A percentile compares a stretch with the other conserved stretches of the same genome.
phyloP scores from a whole-genome alignment of 2,329 filamentous ascomycete genomes.

The Madurella mycetomatis region DNA sequence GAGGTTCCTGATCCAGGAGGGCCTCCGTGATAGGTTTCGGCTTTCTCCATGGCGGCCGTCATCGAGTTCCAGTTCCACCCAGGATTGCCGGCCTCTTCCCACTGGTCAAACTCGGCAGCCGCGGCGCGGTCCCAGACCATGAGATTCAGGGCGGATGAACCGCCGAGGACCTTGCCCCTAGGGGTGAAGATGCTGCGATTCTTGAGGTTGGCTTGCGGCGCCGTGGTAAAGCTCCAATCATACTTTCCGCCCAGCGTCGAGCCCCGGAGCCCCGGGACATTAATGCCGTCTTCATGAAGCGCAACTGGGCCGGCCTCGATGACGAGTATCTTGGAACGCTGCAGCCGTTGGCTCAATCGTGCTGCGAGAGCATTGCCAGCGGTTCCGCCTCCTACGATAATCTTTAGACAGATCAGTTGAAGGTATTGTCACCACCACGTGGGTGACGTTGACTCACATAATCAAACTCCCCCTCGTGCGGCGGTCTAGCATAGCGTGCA shows the following conservation, averaged over 20 bases:
- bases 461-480: not conserved
- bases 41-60: constrained; percentile 24
- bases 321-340: constrained; percentile 11
- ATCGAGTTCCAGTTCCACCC: constrained; percentile 28
- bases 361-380: constrained; percentile 1
- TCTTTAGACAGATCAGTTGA: not conserved
- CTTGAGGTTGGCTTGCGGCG: constrained; percentile 38
- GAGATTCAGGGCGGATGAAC: constrained; percentile 44
- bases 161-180: constrained; percentile 46
- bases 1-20: constrained; percentile 15
- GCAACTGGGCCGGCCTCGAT: constrained; percentile 32
- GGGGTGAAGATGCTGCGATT: constrained; percentile 39
- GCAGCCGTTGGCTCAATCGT: constrained; percentile 4
- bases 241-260: constrained; percentile 26
- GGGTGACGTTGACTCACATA: not conserved
- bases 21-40: constrained; percentile 25
- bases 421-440: too few relatives aligned
- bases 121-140: constrained; percentile 36
- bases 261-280: constrained; percentile 32
- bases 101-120: constrained; percentile 35
- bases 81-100: constrained; percentile 34
- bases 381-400: constrained; percentile 5
- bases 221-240: constrained; percentile 43
- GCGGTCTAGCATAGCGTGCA: not conserved
- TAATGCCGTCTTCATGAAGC: constrained; percentile 30